Evolutionary conservation across 768 basidiomycete species (phyloP).

Genomic region (Russula brevipes): DNA sequence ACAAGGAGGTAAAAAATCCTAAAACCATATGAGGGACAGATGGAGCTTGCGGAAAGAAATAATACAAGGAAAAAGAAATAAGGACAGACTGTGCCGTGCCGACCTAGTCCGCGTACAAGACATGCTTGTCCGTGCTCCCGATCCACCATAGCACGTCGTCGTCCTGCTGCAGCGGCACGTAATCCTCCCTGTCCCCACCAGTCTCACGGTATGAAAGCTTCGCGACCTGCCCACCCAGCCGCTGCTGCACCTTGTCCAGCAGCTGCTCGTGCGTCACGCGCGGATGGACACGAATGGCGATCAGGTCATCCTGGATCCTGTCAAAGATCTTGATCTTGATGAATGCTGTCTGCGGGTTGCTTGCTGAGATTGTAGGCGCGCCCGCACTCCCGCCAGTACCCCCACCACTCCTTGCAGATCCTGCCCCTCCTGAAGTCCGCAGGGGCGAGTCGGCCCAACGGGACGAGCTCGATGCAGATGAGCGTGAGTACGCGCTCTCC

Average conservation of each 20-base stretch:
- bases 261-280: constrained; percentile 79
- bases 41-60: background rate
- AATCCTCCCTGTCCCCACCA: constrained; percentile 55
- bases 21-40: constrained; percentile 15
- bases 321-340: constrained; percentile 99
- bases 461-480: constrained; percentile 28
- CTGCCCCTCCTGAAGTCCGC: constrained; percentile 41
- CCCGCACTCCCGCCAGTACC: constrained; percentile 52
- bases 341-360: constrained; percentile 79
- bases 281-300: constrained; percentile 96
- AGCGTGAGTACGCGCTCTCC: constrained; percentile 31
- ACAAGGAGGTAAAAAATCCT: background rate
- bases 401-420: constrained; percentile 49
- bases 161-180: constrained; percentile 60
- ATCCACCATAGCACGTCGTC: constrained; percentile 67
- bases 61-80: background rate
- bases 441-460: constrained; percentile 18
- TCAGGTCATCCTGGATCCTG: constrained; percentile 86
- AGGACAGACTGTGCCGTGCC: background rate
- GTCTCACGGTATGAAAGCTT: constrained; percentile 73
- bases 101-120: constrained; percentile 68
- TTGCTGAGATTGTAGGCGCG: constrained; percentile 68
- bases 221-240: constrained; percentile 70
- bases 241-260: constrained; percentile 85
- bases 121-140: constrained; percentile 72